A percentile compares a stretch with the other conserved stretches of the same genome.
These are phyloP conservation scores for Collybia mongolica DNA, from an alignment of 768 basidiomycete species.

Conservation along the genomic window DNA sequence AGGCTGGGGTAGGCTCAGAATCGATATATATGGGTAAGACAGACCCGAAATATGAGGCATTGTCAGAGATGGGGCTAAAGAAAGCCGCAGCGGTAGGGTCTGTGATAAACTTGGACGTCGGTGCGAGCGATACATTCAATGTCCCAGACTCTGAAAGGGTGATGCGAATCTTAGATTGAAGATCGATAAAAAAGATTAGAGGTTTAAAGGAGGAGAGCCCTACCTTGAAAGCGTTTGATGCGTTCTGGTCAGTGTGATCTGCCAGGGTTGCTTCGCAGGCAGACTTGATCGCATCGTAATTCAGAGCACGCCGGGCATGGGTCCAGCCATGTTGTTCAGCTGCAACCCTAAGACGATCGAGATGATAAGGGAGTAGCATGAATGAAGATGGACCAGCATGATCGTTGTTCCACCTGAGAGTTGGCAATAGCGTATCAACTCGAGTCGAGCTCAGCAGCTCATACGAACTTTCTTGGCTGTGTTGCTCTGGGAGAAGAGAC, in stretches of 20 bases:
- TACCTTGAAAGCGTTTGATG: slow-evolving; percentile 31
- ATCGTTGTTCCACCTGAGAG: slow-evolving; percentile 57
- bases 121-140: slow-evolving; percentile 31
- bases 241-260: slow-evolving; percentile 17
- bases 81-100: slow-evolving; percentile 39
- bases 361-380: slow-evolving; percentile 60
- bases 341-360: slow-evolving; percentile 56
- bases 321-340: slow-evolving; percentile 53
- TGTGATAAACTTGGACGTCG: slow-evolving; percentile 26
- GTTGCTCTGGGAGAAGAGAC: not conserved
- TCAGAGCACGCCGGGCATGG: slow-evolving; percentile 29
- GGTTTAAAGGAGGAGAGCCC: not conserved
- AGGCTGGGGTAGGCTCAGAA: slow-evolving; percentile 47
- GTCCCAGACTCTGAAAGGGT: slow-evolving; percentile 37
- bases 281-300: slow-evolving; percentile 36
- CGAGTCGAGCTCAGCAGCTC: slow-evolving; percentile 55
- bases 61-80: slow-evolving; percentile 31
- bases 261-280: slow-evolving; percentile 47
- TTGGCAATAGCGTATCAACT: slow-evolving; percentile 51
- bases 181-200: slow-evolving; percentile 7
- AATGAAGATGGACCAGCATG: slow-evolving; percentile 53
- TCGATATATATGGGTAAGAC: slow-evolving; percentile 55
- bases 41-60: slow-evolving; percentile 19
- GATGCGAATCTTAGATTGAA: slow-evolving; percentile 48
- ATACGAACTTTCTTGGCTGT: slow-evolving; percentile 13